Evolutionary conservation across 106 monocot genomes (phyloP), one percentile per base, ranked within the genome.

Genomic region (Vanilla planifolia): DNA sequence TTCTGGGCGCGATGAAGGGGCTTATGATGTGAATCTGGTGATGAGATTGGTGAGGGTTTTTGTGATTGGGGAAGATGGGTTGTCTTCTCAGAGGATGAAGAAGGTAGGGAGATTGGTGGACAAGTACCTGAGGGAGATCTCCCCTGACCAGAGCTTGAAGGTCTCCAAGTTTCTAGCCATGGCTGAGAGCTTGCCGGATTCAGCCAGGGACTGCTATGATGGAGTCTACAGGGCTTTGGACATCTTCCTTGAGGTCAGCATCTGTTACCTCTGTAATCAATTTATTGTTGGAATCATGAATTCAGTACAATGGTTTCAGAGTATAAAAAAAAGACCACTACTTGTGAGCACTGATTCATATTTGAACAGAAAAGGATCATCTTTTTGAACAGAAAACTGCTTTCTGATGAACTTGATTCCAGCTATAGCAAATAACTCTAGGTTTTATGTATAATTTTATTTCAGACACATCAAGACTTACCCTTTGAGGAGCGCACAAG

Each of bases 161-260:
- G 81, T 82, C 0, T 64, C 75, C 2, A 85, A 82, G 75, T 98
- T 98, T 56, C 73, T 98, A 16, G 79, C 26, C 3, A 61, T 91
- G n/a, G 91, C 84, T 34, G 91, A 85, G 71, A 98, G 91, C 75
- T 43, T 98, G 71, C 90, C 91, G 1, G 87, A 98, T 67, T 76
- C 69, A 29, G 91, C 96, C 3, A 69, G 96, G 48, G 87, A 91
- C 16, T 91, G 96, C 70, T 84, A 73, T 64, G 91, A 98, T 71
- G 91, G 82, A 5, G 81, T 91, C 32, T 98, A 88, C 72, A 98
- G 81, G 70, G 96, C 96, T 30, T 42, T 98, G 52, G 87, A 88
- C 50, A 98, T 98, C 60, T 98, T 85, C 43, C 76, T 98, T 46
- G 81, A 98, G 77, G 92, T 98, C 60, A 84, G 6, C 8, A 19